Evolutionary conservation across 2,329 filamentous ascomycete genomes (phyloP), one percentile per base, ranked within the genome.

Genomic region (Drechslerella dactyloides): DNA sequence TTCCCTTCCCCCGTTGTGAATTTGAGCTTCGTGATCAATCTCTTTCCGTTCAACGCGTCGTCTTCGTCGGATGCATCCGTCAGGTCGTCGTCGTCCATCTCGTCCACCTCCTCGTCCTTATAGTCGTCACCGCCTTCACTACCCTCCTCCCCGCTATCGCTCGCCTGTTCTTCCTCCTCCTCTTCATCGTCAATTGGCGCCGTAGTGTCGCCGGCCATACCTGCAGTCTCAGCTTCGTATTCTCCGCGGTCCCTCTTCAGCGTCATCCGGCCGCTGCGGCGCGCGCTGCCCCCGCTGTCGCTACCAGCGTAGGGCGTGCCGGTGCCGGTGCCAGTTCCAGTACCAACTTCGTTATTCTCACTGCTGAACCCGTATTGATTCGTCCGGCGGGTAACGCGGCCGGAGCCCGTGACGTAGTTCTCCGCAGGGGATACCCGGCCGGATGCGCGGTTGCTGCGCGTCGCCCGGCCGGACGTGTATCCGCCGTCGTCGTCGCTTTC

Each of bases 401-500:
- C 94, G 78, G 92, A 96, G 21, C 91, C 88, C 2, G 94, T 97
- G 56, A 87, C 84, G 11, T 83, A 84, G 55, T 84, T 90, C 82
- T 80, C 86, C 81, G 3, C 84, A 82, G 7, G 81, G 74, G 87
- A 87, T 8, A 87, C 84, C 42, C 88, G 85, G 1, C 90, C 91
- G 74, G 91, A 90, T 24, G 93, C 87, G 17, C 87, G 85, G 11
- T 90, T 91, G 5, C 88, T 85, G 70, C 82, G 93, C 78, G 79
- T 81, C 80, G 4, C 78, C 79, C 8, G 85, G 84, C 37, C 87
- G 88, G 77, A 88, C n/a, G 85, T 86, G 63, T 83, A 85, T 57
- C 87, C 86, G 15, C 88, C 86, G 37, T 89, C 89, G 75, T 96
- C 91, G 23, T 96, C 91, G 58, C 97, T 93, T 0, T 92, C 96